These are phyloP conservation scores for Warburgia ugandensis DNA, from an alignment of 164 flowering plant genomes.

Conservation along the genomic window DNA sequence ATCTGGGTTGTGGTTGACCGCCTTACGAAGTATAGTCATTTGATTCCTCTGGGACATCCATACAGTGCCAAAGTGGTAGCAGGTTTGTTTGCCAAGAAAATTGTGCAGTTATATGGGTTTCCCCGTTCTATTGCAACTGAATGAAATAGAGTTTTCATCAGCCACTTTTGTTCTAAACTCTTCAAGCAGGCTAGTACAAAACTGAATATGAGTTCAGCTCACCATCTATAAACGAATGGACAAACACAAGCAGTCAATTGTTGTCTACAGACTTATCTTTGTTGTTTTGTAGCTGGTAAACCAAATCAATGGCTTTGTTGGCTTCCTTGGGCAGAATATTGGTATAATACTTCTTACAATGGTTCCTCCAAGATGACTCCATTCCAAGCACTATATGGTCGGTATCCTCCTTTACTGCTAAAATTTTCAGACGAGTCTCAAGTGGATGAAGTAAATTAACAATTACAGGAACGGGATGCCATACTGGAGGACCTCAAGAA, in stretches of 20 bases:
- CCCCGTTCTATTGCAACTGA: neutral
- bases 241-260: conserved; percentile 9
- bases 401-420: no score
- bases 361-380: conserved; percentile 5
- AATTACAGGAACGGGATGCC: no score
- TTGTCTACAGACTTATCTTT: neutral
- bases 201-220: neutral
- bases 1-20: neutral
- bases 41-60: neutral
- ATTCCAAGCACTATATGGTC: conserved; percentile 4
- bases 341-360: conserved; percentile 2
- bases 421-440: no score
- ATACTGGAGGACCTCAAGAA: no score
- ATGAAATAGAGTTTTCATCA: neutral
- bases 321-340: conserved; percentile 9
- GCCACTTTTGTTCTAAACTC: neutral
- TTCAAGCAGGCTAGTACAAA: neutral
- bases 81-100: neutral
- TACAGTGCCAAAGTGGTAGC: neutral
- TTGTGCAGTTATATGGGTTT: neutral
- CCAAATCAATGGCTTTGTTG: conserved; percentile 6
- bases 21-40: neutral
- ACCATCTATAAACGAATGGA: conserved; percentile 3
- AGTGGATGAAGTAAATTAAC: no score
- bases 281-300: conserved; percentile 2